phyloP scores from a whole-genome alignment of 345 rosid species.

The Trapa incisa region DNA sequence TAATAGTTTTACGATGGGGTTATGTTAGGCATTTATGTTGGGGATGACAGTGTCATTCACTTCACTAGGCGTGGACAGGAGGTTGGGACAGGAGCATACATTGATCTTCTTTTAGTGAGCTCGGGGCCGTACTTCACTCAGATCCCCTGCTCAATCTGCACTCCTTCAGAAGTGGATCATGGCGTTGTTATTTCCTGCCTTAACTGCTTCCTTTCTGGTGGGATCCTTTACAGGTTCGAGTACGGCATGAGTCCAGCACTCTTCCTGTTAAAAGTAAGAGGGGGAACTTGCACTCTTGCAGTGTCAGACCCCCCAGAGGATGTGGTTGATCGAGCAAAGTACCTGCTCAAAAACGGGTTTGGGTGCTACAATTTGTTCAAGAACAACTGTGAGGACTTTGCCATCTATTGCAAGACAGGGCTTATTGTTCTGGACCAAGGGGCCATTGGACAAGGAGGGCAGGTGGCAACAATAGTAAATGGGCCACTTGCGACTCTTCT shows the following conservation, averaged over 20 bases:
- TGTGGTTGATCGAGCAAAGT: constrained; percentile 63
- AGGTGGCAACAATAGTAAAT: constrained; percentile 55
- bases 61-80: constrained; percentile 84
- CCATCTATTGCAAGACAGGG: constrained; percentile 80
- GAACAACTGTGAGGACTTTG: constrained; percentile 78
- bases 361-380: constrained; percentile 5
- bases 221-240: constrained; percentile 58
- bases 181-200: constrained; percentile 78
- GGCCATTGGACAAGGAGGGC: constrained; percentile 78
- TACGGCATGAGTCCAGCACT: constrained; percentile 60
- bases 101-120: constrained; percentile 55
- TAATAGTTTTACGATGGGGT: background rate
- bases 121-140: constrained; percentile 42
- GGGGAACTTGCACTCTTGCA: constrained; percentile 85
- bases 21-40: constrained; percentile 60
- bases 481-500: constrained; percentile 76
- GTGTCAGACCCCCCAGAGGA: constrained; percentile 37
- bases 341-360: constrained; percentile 23
- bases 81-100: constrained; percentile 70
- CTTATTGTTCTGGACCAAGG: constrained; percentile 47
- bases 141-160: constrained; percentile 49
- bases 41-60: constrained; percentile 66
- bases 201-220: constrained; percentile 75
- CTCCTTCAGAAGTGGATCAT: constrained; percentile 34
- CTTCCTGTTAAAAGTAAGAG: constrained; percentile 76